Evolutionary conservation across 371 early-diverging fungal species (phyloP).

Genomic region (Apophysomyces elegans): DNA sequence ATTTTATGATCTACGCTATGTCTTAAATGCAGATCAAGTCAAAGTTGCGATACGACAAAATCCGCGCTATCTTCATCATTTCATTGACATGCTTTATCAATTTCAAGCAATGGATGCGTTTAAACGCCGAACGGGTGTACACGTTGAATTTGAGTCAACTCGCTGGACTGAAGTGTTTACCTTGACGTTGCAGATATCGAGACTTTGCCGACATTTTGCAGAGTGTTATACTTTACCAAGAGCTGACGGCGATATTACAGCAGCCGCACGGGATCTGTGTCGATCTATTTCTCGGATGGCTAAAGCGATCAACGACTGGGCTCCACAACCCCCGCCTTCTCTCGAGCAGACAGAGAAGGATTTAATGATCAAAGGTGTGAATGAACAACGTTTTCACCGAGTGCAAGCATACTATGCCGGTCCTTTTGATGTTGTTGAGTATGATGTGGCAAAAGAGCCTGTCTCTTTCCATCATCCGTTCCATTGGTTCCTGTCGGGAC

Average conservation of each 20-base stretch:
- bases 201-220: slow-evolving; percentile 76
- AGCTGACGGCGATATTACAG: slow-evolving; percentile 11
- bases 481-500: slow-evolving; percentile 88
- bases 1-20: slow-evolving; percentile 84
- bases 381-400: slow-evolving; percentile 28
- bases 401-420: slow-evolving; percentile 40
- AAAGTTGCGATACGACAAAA: slow-evolving; percentile 57
- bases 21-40: slow-evolving; percentile 67
- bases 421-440: slow-evolving; percentile 56
- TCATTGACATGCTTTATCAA: slow-evolving; percentile 79
- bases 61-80: slow-evolving; percentile 71
- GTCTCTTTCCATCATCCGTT: slow-evolving; percentile 91
- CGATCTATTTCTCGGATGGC: slow-evolving; percentile 47
- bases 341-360: neutral
- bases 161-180: slow-evolving; percentile 93
- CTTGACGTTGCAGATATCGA: slow-evolving; percentile 79
- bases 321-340: slow-evolving; percentile 42
- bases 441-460: slow-evolving; percentile 67
- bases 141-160: slow-evolving; percentile 91
- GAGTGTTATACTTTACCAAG: slow-evolving; percentile 63
- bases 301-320: slow-evolving; percentile 61
- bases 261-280: slow-evolving; percentile 36
- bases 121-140: slow-evolving; percentile 68
- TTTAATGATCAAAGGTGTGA: slow-evolving; percentile 30
- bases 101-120: slow-evolving; percentile 95